Base-by-base conservation (phyloP, 2,329 filamentous ascomycete genomes). In the Paracoccidioides lutzii region DNA sequence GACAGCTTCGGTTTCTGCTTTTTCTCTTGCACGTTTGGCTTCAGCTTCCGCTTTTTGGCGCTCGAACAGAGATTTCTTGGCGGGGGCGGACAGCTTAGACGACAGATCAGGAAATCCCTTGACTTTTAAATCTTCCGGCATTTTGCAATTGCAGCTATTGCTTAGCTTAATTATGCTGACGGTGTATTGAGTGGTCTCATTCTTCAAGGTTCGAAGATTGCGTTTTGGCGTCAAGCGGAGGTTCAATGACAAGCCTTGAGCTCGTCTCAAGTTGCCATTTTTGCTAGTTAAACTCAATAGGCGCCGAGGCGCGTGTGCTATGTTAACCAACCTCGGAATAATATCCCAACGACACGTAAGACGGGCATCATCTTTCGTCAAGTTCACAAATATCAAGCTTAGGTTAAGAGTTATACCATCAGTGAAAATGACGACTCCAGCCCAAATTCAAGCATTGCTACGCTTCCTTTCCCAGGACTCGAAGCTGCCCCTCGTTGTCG, bases 21-120 rank as follows among this genome's bases (percentile, higher is more conserved):
- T 86, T 70, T 95, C 90, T 62, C 88, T 81, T 62, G 81, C 79
- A 57, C 87, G 84, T 73, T 95, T 95, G 30, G 88, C 89, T 75
- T 95, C 89, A 56, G 87, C 88, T 68, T 95, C 89, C 58, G 88
- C 88, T 69, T 87, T 89, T 69, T 94, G 87, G 63, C 85, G 84
- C 73, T 95, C 90, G 68, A 94, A 95, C 32, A 86, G 79, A 22
- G 89, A 94, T 67, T 93, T 88, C 71, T 90, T 93, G 59, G 84
- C 79, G 0, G 88, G 83, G 51, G 88, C 88, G 55, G 85, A 81
- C 52, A 93, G 82, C 71, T 94, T 95, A 53, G 83, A 80, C 56
- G 85, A 81, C 57, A 88, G 78, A 64, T 89, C 81, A 12, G 87
- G 84, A 65, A 91, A 90, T 1, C 58, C 62, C 55, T 71, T 72